phyloP scores from a whole-genome alignment of 2,329 filamentous ascomycete species.

The Metarhizium anisopliae region DNA sequence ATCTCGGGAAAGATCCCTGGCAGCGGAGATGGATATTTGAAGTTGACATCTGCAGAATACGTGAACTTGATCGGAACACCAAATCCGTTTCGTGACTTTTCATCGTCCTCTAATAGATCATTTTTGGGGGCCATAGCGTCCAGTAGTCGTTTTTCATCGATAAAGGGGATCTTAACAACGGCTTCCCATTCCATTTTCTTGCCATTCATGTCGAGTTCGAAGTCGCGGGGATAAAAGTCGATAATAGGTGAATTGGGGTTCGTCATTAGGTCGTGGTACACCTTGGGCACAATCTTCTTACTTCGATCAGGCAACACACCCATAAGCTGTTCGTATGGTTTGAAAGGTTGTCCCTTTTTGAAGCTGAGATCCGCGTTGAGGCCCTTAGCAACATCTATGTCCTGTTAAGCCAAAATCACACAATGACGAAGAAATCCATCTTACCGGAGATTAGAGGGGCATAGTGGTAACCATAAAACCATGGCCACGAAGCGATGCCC shows the following conservation, averaged over 20 bases:
- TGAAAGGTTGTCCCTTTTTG: constrained; percentile 88
- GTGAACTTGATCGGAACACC: constrained; percentile 91
- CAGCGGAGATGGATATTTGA: constrained; percentile 78
- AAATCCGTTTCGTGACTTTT: constrained; percentile 80
- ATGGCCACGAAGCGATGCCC: constrained; percentile 95
- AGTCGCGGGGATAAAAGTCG: constrained; percentile 96
- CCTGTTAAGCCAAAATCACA: constrained; percentile 11
- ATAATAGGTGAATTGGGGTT: constrained; percentile 84
- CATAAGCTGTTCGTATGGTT: constrained; percentile 94
- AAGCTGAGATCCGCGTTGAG: constrained; percentile 84
- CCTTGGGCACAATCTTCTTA: constrained; percentile 84
- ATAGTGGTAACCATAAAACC: constrained; percentile 97
- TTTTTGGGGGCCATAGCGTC: constrained; percentile 82
- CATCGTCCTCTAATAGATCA: constrained; percentile 63
- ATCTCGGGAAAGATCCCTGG: constrained; percentile 87
- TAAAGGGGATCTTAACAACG: constrained; percentile 98
- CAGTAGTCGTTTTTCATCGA: constrained; percentile 81
- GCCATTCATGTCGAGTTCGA: constrained; percentile 97
- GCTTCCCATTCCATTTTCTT: constrained; percentile 99
- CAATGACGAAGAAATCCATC: constrained; percentile 10
- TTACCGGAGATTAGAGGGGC: constrained; percentile 86
- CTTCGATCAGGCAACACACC: constrained; percentile 94
- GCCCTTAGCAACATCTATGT: constrained; percentile 77
- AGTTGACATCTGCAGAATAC: constrained; percentile 69
- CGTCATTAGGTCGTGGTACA: constrained; percentile 91